Evolutionary conservation across 768 basidiomycete genomes (phyloP).

Genomic region (Kwoniella dendrophila): DNA sequence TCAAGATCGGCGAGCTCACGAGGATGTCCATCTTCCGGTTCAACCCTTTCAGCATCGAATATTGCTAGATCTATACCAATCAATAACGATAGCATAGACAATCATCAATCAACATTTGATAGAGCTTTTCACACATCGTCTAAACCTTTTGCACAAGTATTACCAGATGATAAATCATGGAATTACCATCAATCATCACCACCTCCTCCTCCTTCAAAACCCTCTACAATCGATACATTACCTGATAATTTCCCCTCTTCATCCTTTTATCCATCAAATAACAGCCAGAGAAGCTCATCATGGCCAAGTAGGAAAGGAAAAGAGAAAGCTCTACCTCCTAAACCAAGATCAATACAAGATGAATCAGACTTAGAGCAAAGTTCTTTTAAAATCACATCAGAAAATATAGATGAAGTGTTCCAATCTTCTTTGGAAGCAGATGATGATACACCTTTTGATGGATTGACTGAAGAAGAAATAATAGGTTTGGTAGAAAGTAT

Average conservation of each 20-base stretch:
- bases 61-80: not conserved
- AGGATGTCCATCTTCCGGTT: not conserved
- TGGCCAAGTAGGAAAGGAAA: slow-evolving; percentile 3
- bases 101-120: slow-evolving; percentile 1
- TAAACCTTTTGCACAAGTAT: not conserved
- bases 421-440: not conserved
- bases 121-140: slow-evolving; percentile 10
- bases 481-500: not conserved
- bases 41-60: not conserved
- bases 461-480: not conserved
- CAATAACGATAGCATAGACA: not conserved
- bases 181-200: slow-evolving; percentile 2
- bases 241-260: not conserved
- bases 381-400: not conserved
- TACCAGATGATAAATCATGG: slow-evolving; percentile 14
- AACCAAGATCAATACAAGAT: not conserved
- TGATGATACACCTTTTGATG: not conserved
- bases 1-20: not conserved
- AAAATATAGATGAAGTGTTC: slow-evolving; percentile 6
- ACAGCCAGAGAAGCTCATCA: not conserved
- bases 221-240: not conserved
- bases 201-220: not conserved
- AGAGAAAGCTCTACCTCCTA: not conserved
- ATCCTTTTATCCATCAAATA: not conserved
- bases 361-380: slow-evolving; percentile 3